Evolutionary conservation across 2,329 filamentous ascomycete genomes (phyloP), one percentile per base, ranked within the genome.

Genomic region (Botrytis pseudocinerea): DNA sequence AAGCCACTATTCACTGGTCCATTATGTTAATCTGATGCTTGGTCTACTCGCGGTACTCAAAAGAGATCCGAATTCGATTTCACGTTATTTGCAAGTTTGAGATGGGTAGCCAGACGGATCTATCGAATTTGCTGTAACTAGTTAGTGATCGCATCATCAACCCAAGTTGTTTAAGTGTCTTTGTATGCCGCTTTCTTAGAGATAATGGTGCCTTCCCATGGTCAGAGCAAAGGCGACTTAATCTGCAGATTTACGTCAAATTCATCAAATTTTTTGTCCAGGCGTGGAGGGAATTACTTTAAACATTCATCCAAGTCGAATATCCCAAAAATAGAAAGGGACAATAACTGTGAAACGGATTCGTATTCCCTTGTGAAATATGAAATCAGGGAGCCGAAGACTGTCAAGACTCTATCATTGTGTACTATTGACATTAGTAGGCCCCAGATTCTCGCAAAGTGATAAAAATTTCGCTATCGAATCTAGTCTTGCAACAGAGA

Each of bases 231-330:
- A 59, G 35, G 5, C 28, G 57, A 59, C 28, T 35, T 10, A 59
- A 22, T 18, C 2, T 59, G 20, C 28, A 20, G 10, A 20, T 35
- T 14, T 59, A 35, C 18, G 32, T 59, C 18, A 32, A 59, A 2
- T 35, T 12, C 18, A 59, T 35, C 9, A 35, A 59, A 18, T 9
- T 35, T 35, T 59, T 10, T 28, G 57, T 35, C 28, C 18, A 35
- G 4, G 2, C 0, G 4, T 35, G 3, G 14, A 20, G 0, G 1
- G 22, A 20, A 35, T 32, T 4, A 12, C 28, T 7, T 59, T 22
- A 18, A 59, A 35, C 18, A 59, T 59, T 35, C 57, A 35, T 35
- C 57, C 28, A 35, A 4, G 35, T n/a, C n/a, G n/a, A n/a, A n/a
- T n/a, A n/a, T n/a, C n/a, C n/a, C n/a, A n/a, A n/a, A 35, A 35